These are phyloP conservation scores for Candida sanyiensis DNA, from an alignment of 805 yeast species.

Conservation along the genomic window DNA sequence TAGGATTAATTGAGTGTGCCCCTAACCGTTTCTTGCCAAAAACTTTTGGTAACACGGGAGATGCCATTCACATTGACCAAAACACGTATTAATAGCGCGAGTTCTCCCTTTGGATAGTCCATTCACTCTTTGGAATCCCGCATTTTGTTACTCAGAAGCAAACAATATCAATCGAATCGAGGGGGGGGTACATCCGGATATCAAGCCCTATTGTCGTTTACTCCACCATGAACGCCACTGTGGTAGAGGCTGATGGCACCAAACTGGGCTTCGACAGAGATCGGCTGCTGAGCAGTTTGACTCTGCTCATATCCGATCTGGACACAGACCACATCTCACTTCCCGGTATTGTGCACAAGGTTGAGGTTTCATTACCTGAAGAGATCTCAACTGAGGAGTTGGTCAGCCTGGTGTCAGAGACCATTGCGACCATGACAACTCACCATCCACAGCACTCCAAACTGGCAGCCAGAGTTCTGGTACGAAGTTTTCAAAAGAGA, in stretches of 20 bases:
- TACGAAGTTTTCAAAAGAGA: constrained; percentile 89
- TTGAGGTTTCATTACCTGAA: constrained; percentile 52
- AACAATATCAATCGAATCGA: too few species aligned
- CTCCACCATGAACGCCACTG: neutral
- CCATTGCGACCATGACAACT: constrained; percentile 96
- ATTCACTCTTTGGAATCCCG: too few species aligned
- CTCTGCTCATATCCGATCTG: neutral
- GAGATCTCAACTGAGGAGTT: constrained; percentile 88
- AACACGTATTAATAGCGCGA: too few species aligned
- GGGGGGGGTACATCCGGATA: too few species aligned
- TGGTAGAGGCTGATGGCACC: neutral
- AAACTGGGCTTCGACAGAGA: neutral
- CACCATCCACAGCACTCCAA: constrained; percentile 95
- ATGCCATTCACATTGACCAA: too few species aligned
- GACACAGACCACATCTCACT: constrained; percentile 3
- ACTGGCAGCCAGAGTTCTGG: constrained; percentile 93
- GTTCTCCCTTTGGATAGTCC: too few species aligned
- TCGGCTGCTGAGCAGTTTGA: neutral
- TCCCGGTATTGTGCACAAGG: constrained; percentile 1
- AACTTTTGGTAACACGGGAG: too few species aligned
- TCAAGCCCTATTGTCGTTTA: too few species aligned
- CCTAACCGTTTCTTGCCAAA: too few species aligned
- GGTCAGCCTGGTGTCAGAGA: constrained; percentile 83
- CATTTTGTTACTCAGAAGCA: too few species aligned
- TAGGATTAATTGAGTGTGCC: constrained; percentile 1